A percentile compares a stretch with the other conserved stretches of the same genome.
These are phyloP conservation scores for Sugiyamaella grinbergsii DNA, from an alignment of 1,139 yeast genomes.

Conservation along the genomic window DNA sequence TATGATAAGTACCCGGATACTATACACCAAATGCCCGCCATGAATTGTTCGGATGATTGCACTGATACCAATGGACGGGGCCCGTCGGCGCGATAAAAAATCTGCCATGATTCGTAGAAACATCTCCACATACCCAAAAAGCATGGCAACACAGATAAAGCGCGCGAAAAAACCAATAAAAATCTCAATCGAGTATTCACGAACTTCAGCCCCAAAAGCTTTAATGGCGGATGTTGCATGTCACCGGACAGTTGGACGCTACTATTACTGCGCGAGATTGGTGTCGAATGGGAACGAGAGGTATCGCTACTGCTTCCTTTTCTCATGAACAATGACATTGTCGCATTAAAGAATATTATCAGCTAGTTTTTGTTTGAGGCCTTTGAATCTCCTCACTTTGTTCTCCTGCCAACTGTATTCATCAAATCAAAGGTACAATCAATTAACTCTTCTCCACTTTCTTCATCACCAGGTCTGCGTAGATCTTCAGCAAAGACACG, in stretches of 20 bases:
- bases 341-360: not conserved
- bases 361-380: not conserved
- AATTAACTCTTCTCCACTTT: slow-evolving; percentile 5
- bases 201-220: slow-evolving; percentile 63
- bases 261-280: slow-evolving; percentile 27
- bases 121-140: slow-evolving; percentile 59
- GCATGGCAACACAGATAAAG: slow-evolving; percentile 65
- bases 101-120: slow-evolving; percentile 51
- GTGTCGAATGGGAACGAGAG: slow-evolving; percentile 22
- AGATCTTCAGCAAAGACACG: not conserved
- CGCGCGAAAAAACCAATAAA: slow-evolving; percentile 49
- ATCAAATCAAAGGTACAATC: not conserved
- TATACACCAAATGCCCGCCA: slow-evolving; percentile 53
- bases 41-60: slow-evolving; percentile 44
- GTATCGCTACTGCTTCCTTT: slow-evolving; percentile 9
- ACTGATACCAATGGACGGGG: slow-evolving; percentile 39
- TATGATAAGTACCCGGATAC: slow-evolving; percentile 85
- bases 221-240: slow-evolving; percentile 42
- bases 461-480: not conserved
- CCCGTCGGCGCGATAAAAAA: slow-evolving; percentile 26
- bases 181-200: slow-evolving; percentile 77
- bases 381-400: not conserved
- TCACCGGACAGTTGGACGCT: slow-evolving; percentile 24
- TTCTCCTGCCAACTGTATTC: not conserved
- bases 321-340: slow-evolving; percentile 14